These are phyloP conservation scores for Pittosporum tobira DNA, from an alignment of 129 eudicot species.

Conservation along the genomic window DNA sequence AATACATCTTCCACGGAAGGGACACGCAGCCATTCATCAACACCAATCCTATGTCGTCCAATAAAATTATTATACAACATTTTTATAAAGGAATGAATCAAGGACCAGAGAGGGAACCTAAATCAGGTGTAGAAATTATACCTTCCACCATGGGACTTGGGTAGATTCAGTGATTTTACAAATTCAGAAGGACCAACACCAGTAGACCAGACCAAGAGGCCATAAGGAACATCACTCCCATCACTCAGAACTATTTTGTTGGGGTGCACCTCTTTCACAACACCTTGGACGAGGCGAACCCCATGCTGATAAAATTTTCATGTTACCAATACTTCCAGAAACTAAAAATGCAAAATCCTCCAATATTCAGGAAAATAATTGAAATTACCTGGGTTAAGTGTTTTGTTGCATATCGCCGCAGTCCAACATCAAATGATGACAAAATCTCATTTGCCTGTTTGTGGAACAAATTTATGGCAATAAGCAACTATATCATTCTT, in stretches of 20 bases:
- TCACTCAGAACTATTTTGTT: conserved; percentile 63
- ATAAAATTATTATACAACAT: neutral
- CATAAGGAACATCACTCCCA: conserved; percentile 91
- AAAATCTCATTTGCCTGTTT: conserved; percentile 89
- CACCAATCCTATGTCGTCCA: conserved; percentile 48
- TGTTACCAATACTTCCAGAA: neutral
- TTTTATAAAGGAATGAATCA: neutral
- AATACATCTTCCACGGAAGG: conserved; percentile 87
- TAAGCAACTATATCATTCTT: too few relatives aligned
- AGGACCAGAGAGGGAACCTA: neutral
- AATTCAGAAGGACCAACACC: conserved; percentile 94
- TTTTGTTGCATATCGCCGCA: conserved; percentile 75
- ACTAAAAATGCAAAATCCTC: neutral
- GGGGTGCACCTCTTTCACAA: conserved; percentile 80
- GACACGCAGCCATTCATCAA: conserved; percentile 86
- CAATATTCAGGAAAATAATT: neutral
- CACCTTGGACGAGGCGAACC: conserved; percentile 79
- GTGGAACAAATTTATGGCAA: neutral
- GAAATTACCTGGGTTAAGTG: conserved; percentile 72
- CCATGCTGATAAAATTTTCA: conserved; percentile 40
- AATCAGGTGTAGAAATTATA: conserved; percentile 11
- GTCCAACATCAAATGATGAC: conserved; percentile 85
- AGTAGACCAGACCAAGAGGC: conserved; percentile 94
- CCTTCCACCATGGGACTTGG: conserved; percentile 94
- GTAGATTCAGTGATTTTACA: conserved; percentile 58